Conservation (phyloP, 2,329 filamentous ascomycete genomes). For the Elsinoe arachidis region DNA sequence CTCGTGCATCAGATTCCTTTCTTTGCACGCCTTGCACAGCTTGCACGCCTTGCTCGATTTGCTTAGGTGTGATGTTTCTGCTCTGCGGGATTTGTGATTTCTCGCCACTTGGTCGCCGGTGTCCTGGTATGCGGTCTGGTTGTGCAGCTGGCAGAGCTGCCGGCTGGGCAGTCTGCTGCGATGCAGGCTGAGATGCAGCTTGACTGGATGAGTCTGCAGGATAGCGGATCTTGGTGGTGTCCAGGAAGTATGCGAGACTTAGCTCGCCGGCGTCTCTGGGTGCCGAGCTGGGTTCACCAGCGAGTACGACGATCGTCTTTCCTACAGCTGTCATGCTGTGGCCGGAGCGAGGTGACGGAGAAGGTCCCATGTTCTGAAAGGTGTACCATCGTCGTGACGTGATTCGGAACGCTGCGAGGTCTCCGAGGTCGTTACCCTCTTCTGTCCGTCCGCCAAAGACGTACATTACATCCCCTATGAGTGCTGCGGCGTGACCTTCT, state of each 20-base stretch:
- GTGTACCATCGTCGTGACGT: conserved; percentile 92
- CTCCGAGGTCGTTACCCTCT: conserved; percentile 83
- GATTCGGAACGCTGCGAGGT: conserved; percentile 78
- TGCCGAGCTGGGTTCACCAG: conserved; percentile 86
- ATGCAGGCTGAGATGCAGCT: conserved; percentile 1
- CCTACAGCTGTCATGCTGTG: conserved; percentile 96
- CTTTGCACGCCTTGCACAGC: conserved; percentile 16
- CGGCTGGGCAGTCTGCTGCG: background rate
- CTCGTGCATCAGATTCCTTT: conserved; percentile 20
- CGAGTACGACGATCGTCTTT: conserved; percentile 85
- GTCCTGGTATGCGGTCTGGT: conserved; percentile 22
- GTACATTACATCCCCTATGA: conserved; percentile 98
- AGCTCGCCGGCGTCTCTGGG: conserved; percentile 74
- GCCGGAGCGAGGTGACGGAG: conserved; percentile 83
- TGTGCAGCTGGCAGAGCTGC: conserved; percentile 11
- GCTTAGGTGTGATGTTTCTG: conserved; percentile 19
- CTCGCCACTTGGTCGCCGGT: conserved; percentile 27
- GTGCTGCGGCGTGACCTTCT: conserved; percentile 85
- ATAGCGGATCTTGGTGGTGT: conserved; percentile 94
- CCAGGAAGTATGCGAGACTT: conserved; percentile 80
- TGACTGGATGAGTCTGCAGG: conserved; percentile 49
- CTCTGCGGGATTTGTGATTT: conserved; percentile 18
- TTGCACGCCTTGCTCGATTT: conserved; percentile 22
- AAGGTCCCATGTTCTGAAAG: conserved; percentile 98
- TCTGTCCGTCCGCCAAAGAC: conserved; percentile 94